These are phyloP conservation scores for Phyllosticta ampelicida DNA, from an alignment of 2,329 filamentous ascomycete species.

Conservation along the genomic window DNA sequence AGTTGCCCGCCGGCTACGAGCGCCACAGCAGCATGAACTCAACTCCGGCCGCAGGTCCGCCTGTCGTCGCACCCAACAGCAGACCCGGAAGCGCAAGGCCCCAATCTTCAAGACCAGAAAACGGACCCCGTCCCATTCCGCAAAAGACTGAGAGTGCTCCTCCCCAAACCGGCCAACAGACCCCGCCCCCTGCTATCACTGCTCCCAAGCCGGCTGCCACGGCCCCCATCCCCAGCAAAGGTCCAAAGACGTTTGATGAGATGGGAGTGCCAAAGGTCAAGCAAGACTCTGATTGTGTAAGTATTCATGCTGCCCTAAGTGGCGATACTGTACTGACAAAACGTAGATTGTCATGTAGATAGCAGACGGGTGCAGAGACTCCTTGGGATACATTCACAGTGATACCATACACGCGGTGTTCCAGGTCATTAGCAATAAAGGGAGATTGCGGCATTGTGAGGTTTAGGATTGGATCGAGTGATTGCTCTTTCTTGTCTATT, in stretches of 20 bases:
- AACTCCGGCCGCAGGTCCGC: neutral
- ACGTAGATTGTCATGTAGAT: slow-evolving; percentile 16
- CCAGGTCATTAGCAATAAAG: neutral
- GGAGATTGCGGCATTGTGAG: neutral
- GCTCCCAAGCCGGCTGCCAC: slow-evolving; percentile 19
- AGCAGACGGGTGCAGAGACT: neutral
- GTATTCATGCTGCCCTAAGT: slow-evolving; percentile 27
- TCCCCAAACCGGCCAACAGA: slow-evolving; percentile 10
- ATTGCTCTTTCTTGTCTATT: neutral
- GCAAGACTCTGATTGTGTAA: slow-evolving; percentile 83
- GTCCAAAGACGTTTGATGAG: slow-evolving; percentile 92
- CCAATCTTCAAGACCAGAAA: neutral
- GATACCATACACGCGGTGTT: neutral
- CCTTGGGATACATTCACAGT: neutral
- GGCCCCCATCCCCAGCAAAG: slow-evolving; percentile 27
- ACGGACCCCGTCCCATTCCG: neutral
- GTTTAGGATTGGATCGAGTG: neutral
- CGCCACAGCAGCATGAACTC: neutral
- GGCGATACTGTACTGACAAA: slow-evolving; percentile 12
- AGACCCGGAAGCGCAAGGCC: neutral
- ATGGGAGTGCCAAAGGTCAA: slow-evolving; percentile 89
- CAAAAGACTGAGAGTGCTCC: slow-evolving; percentile 8
- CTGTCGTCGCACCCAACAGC: neutral
- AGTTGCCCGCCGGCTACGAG: slow-evolving; percentile 12
- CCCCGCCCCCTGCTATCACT: slow-evolving; percentile 17